Conservation (phyloP, 2,329 filamentous ascomycete species). For the Exophiala oligosperma region DNA sequence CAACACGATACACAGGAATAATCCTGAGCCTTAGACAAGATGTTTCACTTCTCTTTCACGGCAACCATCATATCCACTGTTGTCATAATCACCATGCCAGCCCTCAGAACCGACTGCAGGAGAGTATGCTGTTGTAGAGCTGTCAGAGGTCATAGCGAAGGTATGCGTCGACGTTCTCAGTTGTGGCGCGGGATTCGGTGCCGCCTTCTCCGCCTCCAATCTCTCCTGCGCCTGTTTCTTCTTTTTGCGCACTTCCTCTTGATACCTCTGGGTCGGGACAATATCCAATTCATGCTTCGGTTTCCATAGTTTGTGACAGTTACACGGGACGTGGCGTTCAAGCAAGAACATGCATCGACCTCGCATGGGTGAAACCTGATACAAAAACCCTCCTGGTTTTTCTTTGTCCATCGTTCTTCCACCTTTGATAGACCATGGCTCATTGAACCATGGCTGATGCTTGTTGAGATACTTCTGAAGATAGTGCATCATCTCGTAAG, state of each 20-base stretch:
- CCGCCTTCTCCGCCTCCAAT: neutral
- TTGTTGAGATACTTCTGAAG: neutral
- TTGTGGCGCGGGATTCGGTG: too few relatives aligned
- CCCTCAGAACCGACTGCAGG: too few relatives aligned
- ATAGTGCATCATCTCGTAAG: neutral
- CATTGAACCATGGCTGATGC: neutral
- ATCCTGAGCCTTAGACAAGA: too few relatives aligned
- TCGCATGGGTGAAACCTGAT: neutral
- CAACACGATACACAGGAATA: too few relatives aligned
- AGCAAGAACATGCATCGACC: neutral
- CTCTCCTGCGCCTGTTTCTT: neutral
- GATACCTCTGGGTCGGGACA: neutral
- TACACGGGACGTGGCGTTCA: neutral
- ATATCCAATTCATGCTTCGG: neutral
- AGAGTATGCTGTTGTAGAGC: too few relatives aligned
- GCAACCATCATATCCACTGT: too few relatives aligned
- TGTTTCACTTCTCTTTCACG: too few relatives aligned
- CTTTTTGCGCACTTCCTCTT: neutral
- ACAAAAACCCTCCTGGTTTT: neutral
- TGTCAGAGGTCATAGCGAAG: too few relatives aligned
- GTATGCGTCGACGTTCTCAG: too few relatives aligned
- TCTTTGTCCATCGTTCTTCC: neutral
- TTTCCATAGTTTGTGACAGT: neutral
- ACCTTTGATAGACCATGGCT: neutral
- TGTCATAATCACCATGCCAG: too few relatives aligned